Percentiles rank a stretch among this genome's conserved stretches.
Evolutionary conservation across 768 basidiomycete species (phyloP).

Genomic region (Pisolithus tinctorius): DNA sequence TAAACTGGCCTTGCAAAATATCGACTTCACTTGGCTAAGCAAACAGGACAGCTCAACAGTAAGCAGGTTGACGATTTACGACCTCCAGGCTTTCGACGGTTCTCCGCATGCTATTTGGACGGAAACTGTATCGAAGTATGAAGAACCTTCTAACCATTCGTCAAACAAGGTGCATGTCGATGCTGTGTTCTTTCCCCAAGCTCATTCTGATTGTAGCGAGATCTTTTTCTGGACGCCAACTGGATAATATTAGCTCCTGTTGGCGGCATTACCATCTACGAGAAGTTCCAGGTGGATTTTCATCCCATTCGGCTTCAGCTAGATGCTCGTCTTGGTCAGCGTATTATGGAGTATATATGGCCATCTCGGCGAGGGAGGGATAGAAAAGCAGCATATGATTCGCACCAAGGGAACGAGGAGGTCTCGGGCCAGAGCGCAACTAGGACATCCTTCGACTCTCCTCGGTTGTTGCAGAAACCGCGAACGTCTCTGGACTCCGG

Average conservation of each 20-base stretch:
- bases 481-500: conserved; percentile 29
- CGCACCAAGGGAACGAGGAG: conserved; percentile 12
- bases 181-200: neutral
- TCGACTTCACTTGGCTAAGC: conserved; percentile 77
- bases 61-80: conserved; percentile 65
- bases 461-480: conserved; percentile 27
- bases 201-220: conserved; percentile 36
- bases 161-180: conserved; percentile 51
- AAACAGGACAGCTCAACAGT: conserved; percentile 84
- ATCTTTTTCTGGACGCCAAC: conserved; percentile 66
- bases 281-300: conserved; percentile 70
- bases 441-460: conserved; percentile 48
- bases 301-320: conserved; percentile 86
- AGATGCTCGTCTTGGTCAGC: conserved; percentile 72
- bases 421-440: conserved; percentile 16
- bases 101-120: conserved; percentile 77
- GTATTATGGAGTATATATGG: conserved; percentile 88
- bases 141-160: conserved; percentile 63
- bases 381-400: neutral
- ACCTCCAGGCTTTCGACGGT: conserved; percentile 83
- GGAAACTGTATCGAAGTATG: conserved; percentile 79
- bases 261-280: conserved; percentile 87
- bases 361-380: conserved; percentile 45
- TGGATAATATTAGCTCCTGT: conserved; percentile 88
- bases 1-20: conserved; percentile 77